Percentiles rank a stretch among this genome's conserved stretches.
Evolutionary conservation across 495 filamentous ascomycete genomes (phyloP).

Genomic region (Penicillium diatomitis): DNA sequence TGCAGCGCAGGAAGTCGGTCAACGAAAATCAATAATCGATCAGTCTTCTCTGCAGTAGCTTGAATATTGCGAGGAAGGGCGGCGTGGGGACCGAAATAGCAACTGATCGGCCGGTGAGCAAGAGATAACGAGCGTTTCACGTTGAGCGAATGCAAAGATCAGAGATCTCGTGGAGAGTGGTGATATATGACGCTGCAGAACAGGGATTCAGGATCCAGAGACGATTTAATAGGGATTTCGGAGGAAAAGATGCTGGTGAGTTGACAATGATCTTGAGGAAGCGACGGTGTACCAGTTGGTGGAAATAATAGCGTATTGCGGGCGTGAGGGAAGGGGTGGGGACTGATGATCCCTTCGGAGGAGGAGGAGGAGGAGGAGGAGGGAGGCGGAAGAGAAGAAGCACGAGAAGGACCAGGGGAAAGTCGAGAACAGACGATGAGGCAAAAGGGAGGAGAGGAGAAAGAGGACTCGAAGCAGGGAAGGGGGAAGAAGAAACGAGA

Average conservation of each 20-base stretch:
- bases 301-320: no score
- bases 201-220: no score
- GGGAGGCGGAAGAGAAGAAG: neutral
- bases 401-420: neutral
- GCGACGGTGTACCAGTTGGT: no score
- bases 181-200: no score
- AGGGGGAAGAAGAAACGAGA: neutral
- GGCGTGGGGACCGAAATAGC: conserved; percentile 9
- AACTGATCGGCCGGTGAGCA: conserved; percentile 13
- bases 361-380: neutral
- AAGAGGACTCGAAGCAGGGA: neutral
- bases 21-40: conserved; percentile 7
- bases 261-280: no score
- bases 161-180: no score
- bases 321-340: neutral
- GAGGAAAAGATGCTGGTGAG: no score
- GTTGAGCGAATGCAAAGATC: no score
- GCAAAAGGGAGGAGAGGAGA: neutral
- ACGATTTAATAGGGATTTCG: no score
- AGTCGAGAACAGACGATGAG: no score
- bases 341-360: neutral
- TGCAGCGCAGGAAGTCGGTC: conserved; percentile 3
- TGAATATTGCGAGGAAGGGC: conserved; percentile 3
- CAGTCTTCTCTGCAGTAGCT: conserved; percentile 14
- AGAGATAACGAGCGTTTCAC: conserved; percentile 4